Base-by-base conservation (phyloP, 805 yeast genomes). In the Cyberlindnera suaveolens region DNA sequence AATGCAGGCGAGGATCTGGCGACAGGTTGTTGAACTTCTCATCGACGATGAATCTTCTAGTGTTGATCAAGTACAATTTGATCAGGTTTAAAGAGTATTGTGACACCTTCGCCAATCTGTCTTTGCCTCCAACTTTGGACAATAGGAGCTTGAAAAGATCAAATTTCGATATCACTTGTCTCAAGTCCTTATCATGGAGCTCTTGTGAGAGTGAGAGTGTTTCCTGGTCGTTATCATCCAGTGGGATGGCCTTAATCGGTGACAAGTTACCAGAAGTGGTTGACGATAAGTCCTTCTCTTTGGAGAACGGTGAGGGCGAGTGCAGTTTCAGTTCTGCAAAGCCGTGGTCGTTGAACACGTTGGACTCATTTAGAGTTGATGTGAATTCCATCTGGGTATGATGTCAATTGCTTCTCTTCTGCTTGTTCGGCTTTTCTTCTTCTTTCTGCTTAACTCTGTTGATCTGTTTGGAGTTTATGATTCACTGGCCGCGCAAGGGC, bases 91-190 rank as follows among this genome's bases (percentile, higher is more conserved):
- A 57, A 0, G 74, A 58, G 56, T 82, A 82, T 53, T 80, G 82
- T 20, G 78, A 65, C 9, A 79, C 66, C 51, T 84, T 84, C 19
- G 85, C 84, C 47, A 82, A 46, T 55, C 82, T 81, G 54, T 84
- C 93, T 57, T 83, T 84, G 39, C 91, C 91, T 2, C 77, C 71
- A 23, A 83, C 57, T 38, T 72, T 71, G 40, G 74, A 74, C 41
- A 81, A 57, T 58, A 82, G 61, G 30, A 68, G 66, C 62, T 80
- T 71, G 40, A 79, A 63, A 6, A 81, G 65, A 38, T 74, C 80
- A 31, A 55, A 43, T 29, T 44, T 52, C 38, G 47, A 41, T 10
- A 49, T 36, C 16, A 41, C 43, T 14, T n/a, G 36, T 31, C 36
- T 44, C 17, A 42, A 17, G 5, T 44, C 46, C 27, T 36, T 35